A percentile compares a stretch with the other conserved stretches of the same genome.
Conservation (phyloP, 2,329 filamentous ascomycete genomes). For the Microsporum canis region DNA sequence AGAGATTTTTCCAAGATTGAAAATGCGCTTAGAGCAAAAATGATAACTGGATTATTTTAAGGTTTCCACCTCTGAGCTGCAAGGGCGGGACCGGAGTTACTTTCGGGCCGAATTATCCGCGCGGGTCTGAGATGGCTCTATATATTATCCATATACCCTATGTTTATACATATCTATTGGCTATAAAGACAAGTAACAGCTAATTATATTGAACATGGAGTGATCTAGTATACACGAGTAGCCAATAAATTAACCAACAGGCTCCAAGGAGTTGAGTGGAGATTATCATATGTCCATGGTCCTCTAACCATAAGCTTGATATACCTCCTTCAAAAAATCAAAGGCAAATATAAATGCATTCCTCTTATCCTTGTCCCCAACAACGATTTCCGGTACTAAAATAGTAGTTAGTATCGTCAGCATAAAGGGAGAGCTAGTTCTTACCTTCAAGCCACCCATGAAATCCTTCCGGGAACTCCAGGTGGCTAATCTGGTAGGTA, state of each 20-base stretch:
- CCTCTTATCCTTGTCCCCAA: slow-evolving; percentile 11
- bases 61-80: background rate
- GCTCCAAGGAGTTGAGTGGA: background rate
- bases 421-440: slow-evolving; percentile 1
- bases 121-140: too few species aligned
- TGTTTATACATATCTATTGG: too few species aligned
- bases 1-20: background rate
- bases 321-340: slow-evolving; percentile 10
- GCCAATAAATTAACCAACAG: background rate
- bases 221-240: background rate
- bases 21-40: background rate
- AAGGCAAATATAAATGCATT: slow-evolving; percentile 9
- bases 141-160: too few species aligned
- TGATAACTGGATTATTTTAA: background rate
- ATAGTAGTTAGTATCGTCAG: background rate
- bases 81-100: slow-evolving; percentile 1
- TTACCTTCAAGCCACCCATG: slow-evolving; percentile 25
- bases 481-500: background rate
- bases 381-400: slow-evolving; percentile 14
- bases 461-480: slow-evolving; percentile 9
- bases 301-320: slow-evolving; percentile 6
- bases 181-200: too few species aligned
- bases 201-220: background rate
- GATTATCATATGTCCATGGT: background rate
- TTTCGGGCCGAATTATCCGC: background rate